Percentiles rank a stretch among this genome's conserved stretches.
phyloP scores from a whole-genome alignment of 23 red algal species.

The Agarophyton chilense region DNA sequence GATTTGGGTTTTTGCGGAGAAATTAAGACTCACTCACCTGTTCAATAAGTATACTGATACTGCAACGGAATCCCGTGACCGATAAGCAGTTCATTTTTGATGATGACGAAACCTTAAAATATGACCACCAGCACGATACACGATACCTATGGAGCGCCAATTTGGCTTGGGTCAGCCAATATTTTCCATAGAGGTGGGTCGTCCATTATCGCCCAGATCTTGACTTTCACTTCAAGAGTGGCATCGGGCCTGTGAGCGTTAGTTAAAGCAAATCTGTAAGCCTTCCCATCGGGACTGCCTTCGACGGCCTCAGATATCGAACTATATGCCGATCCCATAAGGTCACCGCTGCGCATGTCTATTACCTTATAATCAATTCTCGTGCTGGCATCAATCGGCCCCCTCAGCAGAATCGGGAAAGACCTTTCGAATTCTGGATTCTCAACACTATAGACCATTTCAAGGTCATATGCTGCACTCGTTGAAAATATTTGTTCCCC shows the following conservation, averaged over 20 bases:
- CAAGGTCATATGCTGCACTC: conserved; percentile 45
- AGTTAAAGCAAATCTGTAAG: conserved; percentile 28
- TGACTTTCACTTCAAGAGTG: conserved; percentile 5
- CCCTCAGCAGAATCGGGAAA: conserved; percentile 37
- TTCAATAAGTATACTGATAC: conserved; percentile 49
- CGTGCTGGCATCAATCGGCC: conserved; percentile 28
- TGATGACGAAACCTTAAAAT: neutral
- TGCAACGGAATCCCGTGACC: conserved; percentile 6
- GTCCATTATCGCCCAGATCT: conserved; percentile 50
- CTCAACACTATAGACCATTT: conserved; percentile 39
- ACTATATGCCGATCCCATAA: conserved; percentile 54
- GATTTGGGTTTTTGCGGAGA: conserved; percentile 80
- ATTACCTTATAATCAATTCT: conserved; percentile 53
- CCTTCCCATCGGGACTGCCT: conserved; percentile 31
- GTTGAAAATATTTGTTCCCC: conserved; percentile 28
- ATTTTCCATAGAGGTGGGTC: conserved; percentile 47
- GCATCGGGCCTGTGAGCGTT: conserved; percentile 48
- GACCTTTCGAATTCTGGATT: conserved; percentile 64
- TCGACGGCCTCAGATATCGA: conserved; percentile 52
- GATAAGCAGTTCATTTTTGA: neutral
- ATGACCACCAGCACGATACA: neutral
- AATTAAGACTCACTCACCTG: conserved; percentile 43
- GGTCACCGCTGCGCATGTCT: conserved; percentile 27
- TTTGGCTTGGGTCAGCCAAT: conserved; percentile 13
- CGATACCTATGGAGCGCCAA: neutral